Conservation (phyloP, 2,329 filamentous ascomycete species). For the Penicillium sp. region DNA sequence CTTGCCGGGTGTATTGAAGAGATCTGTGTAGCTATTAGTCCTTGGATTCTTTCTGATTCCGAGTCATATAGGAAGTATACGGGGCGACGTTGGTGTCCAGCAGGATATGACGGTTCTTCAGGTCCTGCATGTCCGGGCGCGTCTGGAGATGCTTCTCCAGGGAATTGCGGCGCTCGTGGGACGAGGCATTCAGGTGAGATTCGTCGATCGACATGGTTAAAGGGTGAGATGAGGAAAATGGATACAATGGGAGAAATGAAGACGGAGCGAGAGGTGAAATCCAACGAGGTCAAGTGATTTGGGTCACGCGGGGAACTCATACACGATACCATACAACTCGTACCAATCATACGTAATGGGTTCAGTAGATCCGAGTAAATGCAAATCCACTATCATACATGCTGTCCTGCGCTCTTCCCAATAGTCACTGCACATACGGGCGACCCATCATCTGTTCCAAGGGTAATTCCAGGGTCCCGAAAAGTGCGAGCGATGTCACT, state of each 20-base stretch:
- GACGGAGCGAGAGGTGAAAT: slow-evolving; percentile 13
- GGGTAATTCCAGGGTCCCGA: slow-evolving; percentile 6
- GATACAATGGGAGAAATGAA: slow-evolving; percentile 1
- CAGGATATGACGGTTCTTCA: slow-evolving; percentile 64
- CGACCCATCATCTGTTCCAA: slow-evolving; percentile 1
- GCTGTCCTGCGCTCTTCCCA: slow-evolving; percentile 1
- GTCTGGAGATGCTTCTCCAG: slow-evolving; percentile 66
- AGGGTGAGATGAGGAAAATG: not conserved
- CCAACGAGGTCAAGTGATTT: slow-evolving; percentile 18
- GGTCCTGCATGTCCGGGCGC: slow-evolving; percentile 60
- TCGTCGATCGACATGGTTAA: slow-evolving; percentile 45
- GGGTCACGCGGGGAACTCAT: slow-evolving; percentile 18
- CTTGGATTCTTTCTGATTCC: too few relatives aligned
- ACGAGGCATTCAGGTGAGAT: slow-evolving; percentile 50
- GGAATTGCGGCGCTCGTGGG: slow-evolving; percentile 56
- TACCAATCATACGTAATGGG: not conserved
- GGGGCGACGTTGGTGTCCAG: slow-evolving; percentile 62
- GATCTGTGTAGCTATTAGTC: slow-evolving; percentile 42
- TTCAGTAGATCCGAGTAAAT: slow-evolving; percentile 6
- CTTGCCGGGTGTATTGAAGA: slow-evolving; percentile 56
- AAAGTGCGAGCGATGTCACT: not conserved
- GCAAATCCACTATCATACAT: slow-evolving; percentile 7
- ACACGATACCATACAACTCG: too few relatives aligned
- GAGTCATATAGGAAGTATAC: slow-evolving; percentile 39
- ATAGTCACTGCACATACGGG: slow-evolving; percentile 3